Base-by-base conservation (phyloP, 192 early-diverging fungal species). In the Pilaira anomala region DNA sequence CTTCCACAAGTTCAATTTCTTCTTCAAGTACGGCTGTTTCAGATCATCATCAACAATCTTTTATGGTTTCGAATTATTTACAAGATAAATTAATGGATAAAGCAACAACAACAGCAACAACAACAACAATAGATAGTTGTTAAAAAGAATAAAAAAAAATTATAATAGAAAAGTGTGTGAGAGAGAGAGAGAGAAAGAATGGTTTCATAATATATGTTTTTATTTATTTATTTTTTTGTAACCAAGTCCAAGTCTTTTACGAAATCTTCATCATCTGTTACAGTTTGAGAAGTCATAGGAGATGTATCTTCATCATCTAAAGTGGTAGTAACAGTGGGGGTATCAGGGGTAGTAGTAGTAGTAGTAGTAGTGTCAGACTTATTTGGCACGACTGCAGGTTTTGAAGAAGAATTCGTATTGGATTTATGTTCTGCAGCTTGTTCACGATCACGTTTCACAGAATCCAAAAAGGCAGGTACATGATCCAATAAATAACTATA, bases 401-500 rank as follows among this genome's bases (percentile, higher is more conserved):
- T n/a, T n/a, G n/a, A n/a, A n/a, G n/a, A n/a, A n/a, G n/a, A n/a
- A n/a, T n/a, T n/a, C n/a, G n/a, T n/a, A n/a, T n/a, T 65, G 14
- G 26, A 18, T 63, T 63, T 63, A 36, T 63, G 62, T 14, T 41
- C 21, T 12, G 28, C 8, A 7, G 70, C 70, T 21, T 72, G 63
- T 22, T 60, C 59, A 55, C 70, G 70, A 24, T 72, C 70, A 19
- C 39, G 40, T 33, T 60, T 21, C 13, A 72, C 58, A 3, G 45
- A 48, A 40, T 72, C 64, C 12, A 72, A 40, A 3, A 72, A 65
- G 2, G 24, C 59, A 12, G 63, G 63, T 9, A 72, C 53, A 14
- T 30, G 26, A 0, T 62, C 54, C 14, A 65, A 18, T 40, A 72
- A 53, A 55, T 39, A 57, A 13, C 13, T 22, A 9, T 53, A 50